Percentiles rank a stretch among this genome's conserved stretches.
Evolutionary conservation across 169 alveolate species (phyloP).

Genomic region (Amoebophrya sp.): DNA sequence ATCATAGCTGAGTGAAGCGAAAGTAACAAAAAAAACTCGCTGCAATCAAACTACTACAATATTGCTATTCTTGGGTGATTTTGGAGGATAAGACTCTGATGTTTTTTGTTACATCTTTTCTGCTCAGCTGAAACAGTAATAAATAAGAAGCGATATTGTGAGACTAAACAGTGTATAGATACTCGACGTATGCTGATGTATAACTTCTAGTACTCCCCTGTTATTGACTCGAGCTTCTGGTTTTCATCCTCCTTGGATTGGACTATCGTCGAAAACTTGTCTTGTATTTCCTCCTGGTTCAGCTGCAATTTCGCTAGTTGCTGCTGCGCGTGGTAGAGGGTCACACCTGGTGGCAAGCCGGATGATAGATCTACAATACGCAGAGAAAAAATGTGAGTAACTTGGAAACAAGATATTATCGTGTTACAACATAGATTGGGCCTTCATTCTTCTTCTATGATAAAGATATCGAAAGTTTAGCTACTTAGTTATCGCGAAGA

Average conservation of each 20-base stretch:
- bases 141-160: too few relatives aligned
- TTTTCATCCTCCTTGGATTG: constrained; percentile 70
- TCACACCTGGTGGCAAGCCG: constrained; percentile 14
- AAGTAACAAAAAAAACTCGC: too few relatives aligned
- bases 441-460: background rate
- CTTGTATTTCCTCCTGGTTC: constrained; percentile 66
- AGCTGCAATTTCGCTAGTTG: constrained; percentile 67
- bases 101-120: too few relatives aligned
- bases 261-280: constrained; percentile 61
- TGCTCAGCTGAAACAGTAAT: too few relatives aligned
- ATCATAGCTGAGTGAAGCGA: constrained; percentile 29
- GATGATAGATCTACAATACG: background rate
- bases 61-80: too few relatives aligned
- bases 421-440: background rate
- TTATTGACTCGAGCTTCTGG: constrained; percentile 56
- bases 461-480: too few relatives aligned
- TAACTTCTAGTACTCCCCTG: constrained; percentile 60
- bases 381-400: background rate
- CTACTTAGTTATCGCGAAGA: too few relatives aligned
- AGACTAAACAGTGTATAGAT: too few relatives aligned
- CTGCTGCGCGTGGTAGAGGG: constrained; percentile 67
- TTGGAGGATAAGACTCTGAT: too few relatives aligned
- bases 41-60: too few relatives aligned
- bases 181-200: too few relatives aligned
- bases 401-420: background rate